Percentiles rank a stretch among this genome's conserved stretches.
Conservation (phyloP, 352 stramenopile genomes). For the Achlya hypogyna region DNA sequence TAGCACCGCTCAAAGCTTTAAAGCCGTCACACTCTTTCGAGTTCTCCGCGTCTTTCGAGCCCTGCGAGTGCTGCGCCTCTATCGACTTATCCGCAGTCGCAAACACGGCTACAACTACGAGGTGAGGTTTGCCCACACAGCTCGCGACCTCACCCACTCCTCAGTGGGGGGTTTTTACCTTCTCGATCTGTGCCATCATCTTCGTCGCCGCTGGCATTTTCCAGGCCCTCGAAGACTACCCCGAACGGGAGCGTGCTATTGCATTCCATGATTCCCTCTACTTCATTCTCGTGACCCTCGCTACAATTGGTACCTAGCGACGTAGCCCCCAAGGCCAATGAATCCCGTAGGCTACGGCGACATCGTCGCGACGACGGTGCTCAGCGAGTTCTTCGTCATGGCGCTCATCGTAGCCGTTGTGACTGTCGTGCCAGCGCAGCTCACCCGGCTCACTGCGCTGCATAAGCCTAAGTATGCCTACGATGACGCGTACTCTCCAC, state of each 20-base stretch:
- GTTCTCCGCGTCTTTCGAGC: conserved; percentile 60
- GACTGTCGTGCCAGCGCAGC: conserved; percentile 48
- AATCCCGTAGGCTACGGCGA: conserved; percentile 40
- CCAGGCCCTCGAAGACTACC: conserved; percentile 50
- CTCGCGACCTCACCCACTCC: not conserved
- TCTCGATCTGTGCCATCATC: conserved; percentile 51
- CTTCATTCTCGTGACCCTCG: conserved; percentile 63
- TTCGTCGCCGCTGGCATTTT: conserved; percentile 57
- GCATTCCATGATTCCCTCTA: conserved; percentile 60
- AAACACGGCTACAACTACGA: conserved; percentile 69
- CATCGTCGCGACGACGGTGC: conserved; percentile 36
- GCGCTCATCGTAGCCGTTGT: conserved; percentile 58
- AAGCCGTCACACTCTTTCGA: conserved; percentile 53
- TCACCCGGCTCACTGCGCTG: conserved; percentile 49
- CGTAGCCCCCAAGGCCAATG: not conserved
- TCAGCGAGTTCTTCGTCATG: conserved; percentile 63
- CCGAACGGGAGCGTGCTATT: conserved; percentile 26
- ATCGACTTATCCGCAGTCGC: conserved; percentile 47
- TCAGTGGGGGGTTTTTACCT: conserved; percentile 52
- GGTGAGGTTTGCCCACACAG: conserved; percentile 19
- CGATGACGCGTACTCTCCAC: conserved; percentile 38
- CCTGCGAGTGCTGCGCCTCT: conserved; percentile 48
- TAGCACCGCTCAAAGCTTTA: conserved; percentile 32
- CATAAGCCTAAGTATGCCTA: conserved; percentile 47
- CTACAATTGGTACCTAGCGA: conserved; percentile 44